phyloP scores from a whole-genome alignment of 352 stramenopile species.

The Aphanomyces stellatus region DNA sequence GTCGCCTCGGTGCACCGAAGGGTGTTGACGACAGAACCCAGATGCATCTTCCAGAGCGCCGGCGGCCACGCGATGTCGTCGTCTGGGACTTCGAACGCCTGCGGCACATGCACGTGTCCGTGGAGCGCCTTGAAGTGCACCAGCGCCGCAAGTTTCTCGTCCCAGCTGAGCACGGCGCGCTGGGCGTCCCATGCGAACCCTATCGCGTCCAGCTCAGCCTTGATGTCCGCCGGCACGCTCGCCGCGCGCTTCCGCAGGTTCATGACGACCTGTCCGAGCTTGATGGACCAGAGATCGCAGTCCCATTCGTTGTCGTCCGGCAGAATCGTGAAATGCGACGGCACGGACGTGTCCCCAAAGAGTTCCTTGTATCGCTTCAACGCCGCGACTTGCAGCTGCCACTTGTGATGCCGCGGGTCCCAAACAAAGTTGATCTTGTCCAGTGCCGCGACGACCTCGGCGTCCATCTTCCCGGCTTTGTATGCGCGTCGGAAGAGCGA shows the following conservation, averaged over 20 bases:
- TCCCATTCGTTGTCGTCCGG: too few relatives aligned
- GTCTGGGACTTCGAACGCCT: neutral
- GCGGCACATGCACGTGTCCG: conserved; percentile 1
- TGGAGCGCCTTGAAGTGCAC: neutral
- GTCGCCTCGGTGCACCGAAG: too few relatives aligned
- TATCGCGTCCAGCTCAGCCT: too few relatives aligned
- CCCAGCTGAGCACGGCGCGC: neutral
- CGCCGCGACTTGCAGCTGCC: neutral
- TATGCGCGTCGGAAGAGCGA: neutral
- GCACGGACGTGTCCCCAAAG: neutral
- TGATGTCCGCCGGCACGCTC: neutral
- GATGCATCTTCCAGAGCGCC: neutral
- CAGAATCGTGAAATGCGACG: too few relatives aligned
- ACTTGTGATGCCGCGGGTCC: neutral
- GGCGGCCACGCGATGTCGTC: neutral
- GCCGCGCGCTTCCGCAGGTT: neutral
- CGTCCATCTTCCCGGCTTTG: neutral
- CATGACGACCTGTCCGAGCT: neutral
- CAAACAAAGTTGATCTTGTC: neutral
- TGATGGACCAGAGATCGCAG: too few relatives aligned
- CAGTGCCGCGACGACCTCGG: neutral
- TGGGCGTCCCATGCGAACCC: neutral
- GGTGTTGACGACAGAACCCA: neutral
- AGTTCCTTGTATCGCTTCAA: neutral
- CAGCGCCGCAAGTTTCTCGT: neutral